phyloP scores from a whole-genome alignment of 257 asterid genomes.

The Salvia miltiorrhiza region DNA sequence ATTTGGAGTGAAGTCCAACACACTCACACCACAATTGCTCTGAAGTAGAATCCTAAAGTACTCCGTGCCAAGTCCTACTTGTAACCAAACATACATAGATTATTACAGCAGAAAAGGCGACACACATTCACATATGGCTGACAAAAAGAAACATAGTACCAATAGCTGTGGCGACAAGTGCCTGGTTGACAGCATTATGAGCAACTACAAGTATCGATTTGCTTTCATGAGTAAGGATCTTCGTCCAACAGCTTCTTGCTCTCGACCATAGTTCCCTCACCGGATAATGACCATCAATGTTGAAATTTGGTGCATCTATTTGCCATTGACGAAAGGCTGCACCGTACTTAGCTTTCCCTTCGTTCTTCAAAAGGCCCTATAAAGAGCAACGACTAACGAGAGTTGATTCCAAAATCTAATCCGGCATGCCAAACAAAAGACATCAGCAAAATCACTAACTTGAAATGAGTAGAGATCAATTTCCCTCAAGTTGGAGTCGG shows the following conservation, averaged over 20 bases:
- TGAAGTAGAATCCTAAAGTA: conserved; percentile 87
- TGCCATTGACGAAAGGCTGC: conserved; percentile 88
- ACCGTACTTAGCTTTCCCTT: conserved; percentile 84
- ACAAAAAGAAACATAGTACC: conserved; percentile 38
- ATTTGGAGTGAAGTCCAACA: conserved; percentile 82
- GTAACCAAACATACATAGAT: background rate
- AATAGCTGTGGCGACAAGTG: conserved; percentile 91
- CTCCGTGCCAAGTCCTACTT: conserved; percentile 69
- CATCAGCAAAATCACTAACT: conserved; percentile 38
- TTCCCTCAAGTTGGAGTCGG: conserved; percentile 79
- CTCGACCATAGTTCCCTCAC: conserved; percentile 92
- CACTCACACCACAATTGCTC: conserved; percentile 96
- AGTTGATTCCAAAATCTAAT: background rate
- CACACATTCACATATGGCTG: background rate
- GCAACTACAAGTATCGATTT: conserved; percentile 83
- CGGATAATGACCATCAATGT: conserved; percentile 85
- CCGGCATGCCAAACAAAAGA: background rate
- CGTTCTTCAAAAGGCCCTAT: conserved; percentile 86
- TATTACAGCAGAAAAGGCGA: background rate
- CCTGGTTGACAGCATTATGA: conserved; percentile 97
- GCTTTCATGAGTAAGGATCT: conserved; percentile 70
- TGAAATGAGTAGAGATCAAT: conserved; percentile 94
- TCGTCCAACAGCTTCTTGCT: conserved; percentile 81
- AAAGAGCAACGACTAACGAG: conserved; percentile 1
- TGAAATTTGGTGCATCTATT: conserved; percentile 78